Percentiles rank a stretch among this genome's conserved stretches.
Evolutionary conservation across 1,284 basidiomycete species (phyloP).

Genomic region (Fistulinella cinereoalba): DNA sequence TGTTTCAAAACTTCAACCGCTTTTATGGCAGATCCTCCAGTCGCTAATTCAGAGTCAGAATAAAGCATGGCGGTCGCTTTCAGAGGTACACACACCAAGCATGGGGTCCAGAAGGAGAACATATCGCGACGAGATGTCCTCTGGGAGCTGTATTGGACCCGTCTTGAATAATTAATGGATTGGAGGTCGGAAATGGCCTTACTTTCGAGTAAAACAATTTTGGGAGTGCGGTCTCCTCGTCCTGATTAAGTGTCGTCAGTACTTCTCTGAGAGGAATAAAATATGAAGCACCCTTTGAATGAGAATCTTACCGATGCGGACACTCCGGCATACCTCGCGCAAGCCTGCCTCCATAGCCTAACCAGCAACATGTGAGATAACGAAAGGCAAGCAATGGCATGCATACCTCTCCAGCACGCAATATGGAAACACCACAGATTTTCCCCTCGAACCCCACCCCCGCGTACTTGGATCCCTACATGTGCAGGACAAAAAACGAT

Average conservation of each 20-base stretch:
- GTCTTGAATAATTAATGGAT: not conserved
- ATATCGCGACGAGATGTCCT: slow-evolving; percentile 89
- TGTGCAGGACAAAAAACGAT: not conserved
- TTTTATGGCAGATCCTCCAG: slow-evolving; percentile 96
- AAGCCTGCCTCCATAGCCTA: slow-evolving; percentile 94
- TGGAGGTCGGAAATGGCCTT: not conserved
- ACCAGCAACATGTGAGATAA: not conserved
- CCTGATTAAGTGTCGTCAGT: slow-evolving; percentile 44
- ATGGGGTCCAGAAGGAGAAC: slow-evolving; percentile 96
- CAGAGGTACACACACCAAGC: slow-evolving; percentile 64
- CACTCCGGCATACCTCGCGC: slow-evolving; percentile 90
- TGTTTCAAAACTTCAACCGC: slow-evolving; percentile 93
- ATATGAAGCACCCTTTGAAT: slow-evolving; percentile 74
- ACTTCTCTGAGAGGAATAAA: slow-evolving; percentile 3
- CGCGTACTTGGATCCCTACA: slow-evolving; percentile 74
- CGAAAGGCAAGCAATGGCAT: not conserved
- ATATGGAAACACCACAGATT: slow-evolving; percentile 92
- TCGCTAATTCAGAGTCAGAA: slow-evolving; percentile 57
- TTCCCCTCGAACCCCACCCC: slow-evolving; percentile 92
- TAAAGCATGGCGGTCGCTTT: not conserved
- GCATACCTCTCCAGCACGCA: slow-evolving; percentile 79
- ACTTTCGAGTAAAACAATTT: slow-evolving; percentile 91
- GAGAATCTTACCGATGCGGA: slow-evolving; percentile 89
- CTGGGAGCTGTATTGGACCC: slow-evolving; percentile 65
- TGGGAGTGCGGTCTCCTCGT: slow-evolving; percentile 87